Percentiles rank a stretch among this genome's conserved stretches.
Evolutionary conservation across 202 grass and related monocot genomes (phyloP).

Genomic region (Schoenoplectus tabernaemontani): DNA sequence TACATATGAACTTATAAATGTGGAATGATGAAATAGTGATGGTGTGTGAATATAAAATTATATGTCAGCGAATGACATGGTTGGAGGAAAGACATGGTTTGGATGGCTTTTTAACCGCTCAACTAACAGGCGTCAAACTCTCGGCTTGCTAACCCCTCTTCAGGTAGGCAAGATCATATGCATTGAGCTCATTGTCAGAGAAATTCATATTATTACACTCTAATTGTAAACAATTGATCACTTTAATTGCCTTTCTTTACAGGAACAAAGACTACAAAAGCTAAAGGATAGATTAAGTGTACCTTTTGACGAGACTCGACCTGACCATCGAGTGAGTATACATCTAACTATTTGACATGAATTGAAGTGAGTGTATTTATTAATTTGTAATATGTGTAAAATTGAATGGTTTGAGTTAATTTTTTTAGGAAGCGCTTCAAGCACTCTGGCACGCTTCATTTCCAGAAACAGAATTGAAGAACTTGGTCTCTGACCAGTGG

Average conservation of each 20-base stretch:
- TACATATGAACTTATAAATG: background rate
- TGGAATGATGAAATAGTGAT: background rate
- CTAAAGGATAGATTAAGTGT: constrained; percentile 80
- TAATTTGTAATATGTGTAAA: background rate
- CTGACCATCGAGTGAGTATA: constrained; percentile 60
- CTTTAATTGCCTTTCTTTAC: constrained; percentile 6
- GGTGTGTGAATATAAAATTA: background rate
- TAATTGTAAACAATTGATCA: background rate
- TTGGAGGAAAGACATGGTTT: constrained; percentile 83
- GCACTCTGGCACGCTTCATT: constrained; percentile 76
- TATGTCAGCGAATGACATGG: constrained; percentile 65
- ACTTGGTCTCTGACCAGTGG: constrained; percentile 84
- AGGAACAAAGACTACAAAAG: constrained; percentile 68
- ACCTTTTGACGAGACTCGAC: constrained; percentile 64
- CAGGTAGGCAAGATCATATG: constrained; percentile 37
- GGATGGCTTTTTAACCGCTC: constrained; percentile 71
- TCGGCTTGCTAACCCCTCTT: constrained; percentile 40
- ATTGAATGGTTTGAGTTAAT: background rate
- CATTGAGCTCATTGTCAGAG: background rate
- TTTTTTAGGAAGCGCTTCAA: constrained; percentile 56
- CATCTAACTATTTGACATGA: background rate
- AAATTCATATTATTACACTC: background rate
- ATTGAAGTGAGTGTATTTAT: background rate
- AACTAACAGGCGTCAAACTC: constrained; percentile 48
- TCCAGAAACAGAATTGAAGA: constrained; percentile 50